Evolutionary conservation across 2,329 filamentous ascomycete genomes (phyloP).

Genomic region (Pseudodiploospora longispora): DNA sequence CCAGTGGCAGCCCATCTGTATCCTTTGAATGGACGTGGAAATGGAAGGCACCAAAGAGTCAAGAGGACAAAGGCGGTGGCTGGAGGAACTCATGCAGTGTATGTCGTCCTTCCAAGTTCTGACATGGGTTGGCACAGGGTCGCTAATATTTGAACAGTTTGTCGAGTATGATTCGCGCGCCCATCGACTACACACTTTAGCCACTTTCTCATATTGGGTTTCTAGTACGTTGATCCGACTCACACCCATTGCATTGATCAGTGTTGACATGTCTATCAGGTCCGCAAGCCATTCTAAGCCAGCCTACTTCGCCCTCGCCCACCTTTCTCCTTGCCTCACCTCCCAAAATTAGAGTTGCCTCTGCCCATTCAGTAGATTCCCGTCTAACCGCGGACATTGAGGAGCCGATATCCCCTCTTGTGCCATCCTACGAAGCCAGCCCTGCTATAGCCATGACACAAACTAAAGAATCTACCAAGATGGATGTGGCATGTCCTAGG

Average conservation of each 20-base stretch:
- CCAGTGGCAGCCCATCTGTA: slow-evolving; percentile 72
- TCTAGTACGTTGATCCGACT: slow-evolving; percentile 49
- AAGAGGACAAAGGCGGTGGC: slow-evolving; percentile 77
- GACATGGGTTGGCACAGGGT: neutral
- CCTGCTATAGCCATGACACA: slow-evolving; percentile 17
- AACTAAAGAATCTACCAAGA: slow-evolving; percentile 54
- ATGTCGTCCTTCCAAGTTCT: slow-evolving; percentile 22
- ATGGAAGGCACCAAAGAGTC: slow-evolving; percentile 80
- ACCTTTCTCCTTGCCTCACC: slow-evolving; percentile 66
- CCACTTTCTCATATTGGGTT: slow-evolving; percentile 93
- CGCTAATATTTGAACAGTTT: slow-evolving; percentile 49
- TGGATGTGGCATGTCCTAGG: slow-evolving; percentile 80
- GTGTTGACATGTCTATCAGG: slow-evolving; percentile 12
- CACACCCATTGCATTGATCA: slow-evolving; percentile 18
- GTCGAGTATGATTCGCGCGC: slow-evolving; percentile 94
- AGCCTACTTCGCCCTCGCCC: slow-evolving; percentile 61
- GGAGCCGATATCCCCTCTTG: slow-evolving; percentile 48
- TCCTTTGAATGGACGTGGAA: slow-evolving; percentile 95
- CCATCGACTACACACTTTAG: slow-evolving; percentile 79
- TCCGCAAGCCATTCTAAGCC: slow-evolving; percentile 28
- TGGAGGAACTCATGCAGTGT: slow-evolving; percentile 95
- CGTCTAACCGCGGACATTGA: slow-evolving; percentile 62
- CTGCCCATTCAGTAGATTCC: slow-evolving; percentile 77
- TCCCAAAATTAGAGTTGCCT: slow-evolving; percentile 74
- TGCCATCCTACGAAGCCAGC: slow-evolving; percentile 29